Percentiles rank a stretch among this genome's conserved stretches.
Conservation (phyloP, 495 filamentous ascomycete genomes). For the Penicillium macrosclerotiorum region DNA sequence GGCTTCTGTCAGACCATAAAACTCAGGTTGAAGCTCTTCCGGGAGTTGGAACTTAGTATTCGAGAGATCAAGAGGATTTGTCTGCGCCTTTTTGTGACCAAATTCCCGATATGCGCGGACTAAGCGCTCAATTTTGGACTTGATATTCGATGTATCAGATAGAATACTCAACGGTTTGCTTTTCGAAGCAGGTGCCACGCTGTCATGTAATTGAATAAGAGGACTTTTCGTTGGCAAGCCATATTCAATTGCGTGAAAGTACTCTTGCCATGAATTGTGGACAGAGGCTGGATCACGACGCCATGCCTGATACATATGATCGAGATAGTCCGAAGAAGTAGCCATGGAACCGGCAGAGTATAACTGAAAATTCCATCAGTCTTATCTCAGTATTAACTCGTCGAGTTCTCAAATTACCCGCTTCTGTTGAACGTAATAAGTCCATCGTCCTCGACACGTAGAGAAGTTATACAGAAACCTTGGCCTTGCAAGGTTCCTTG, state of each 20-base stretch:
- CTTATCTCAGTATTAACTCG: neutral
- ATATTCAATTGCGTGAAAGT: constrained; percentile 89
- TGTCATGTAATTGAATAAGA: too few species aligned
- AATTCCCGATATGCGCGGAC: constrained; percentile 1
- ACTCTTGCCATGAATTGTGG: constrained; percentile 90
- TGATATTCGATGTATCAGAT: neutral
- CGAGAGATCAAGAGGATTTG: neutral
- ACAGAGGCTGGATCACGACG: constrained; percentile 80
- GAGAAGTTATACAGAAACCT: too few species aligned
- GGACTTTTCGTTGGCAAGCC: constrained; percentile 69
- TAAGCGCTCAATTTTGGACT: neutral
- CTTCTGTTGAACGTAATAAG: neutral
- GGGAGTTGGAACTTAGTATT: neutral
- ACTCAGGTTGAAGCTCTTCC: neutral
- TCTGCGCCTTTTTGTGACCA: neutral
- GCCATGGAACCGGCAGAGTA: constrained; percentile 78
- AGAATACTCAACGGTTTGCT: neutral
- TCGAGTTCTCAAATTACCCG: neutral
- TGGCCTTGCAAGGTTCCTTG: neutral
- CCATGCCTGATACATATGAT: constrained; percentile 93
- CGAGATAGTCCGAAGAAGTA: constrained; percentile 86
- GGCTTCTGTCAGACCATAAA: constrained; percentile 1
- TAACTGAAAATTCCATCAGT: neutral
- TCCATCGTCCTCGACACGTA: too few species aligned
- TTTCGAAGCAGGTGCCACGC: neutral